These are phyloP conservation scores for Fusarium circinatum DNA, from an alignment of 2,329 filamentous ascomycete genomes.

Conservation along the genomic window DNA sequence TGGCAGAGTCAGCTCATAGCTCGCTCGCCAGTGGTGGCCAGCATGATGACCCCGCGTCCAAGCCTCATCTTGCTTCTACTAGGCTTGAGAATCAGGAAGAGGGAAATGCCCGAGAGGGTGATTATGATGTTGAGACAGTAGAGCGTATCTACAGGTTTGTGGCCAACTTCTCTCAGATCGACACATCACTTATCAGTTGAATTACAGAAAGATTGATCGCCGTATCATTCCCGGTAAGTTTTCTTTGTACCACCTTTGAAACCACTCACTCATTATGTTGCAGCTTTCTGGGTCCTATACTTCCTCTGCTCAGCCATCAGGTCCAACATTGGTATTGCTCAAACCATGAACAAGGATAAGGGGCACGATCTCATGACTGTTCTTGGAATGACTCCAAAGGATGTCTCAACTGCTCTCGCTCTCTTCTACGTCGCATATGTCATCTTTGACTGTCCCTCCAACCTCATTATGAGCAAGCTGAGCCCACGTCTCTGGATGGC, in stretches of 20 bases:
- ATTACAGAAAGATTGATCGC: slow-evolving; percentile 60
- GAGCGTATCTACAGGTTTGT: slow-evolving; percentile 61
- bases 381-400: slow-evolving; percentile 75
- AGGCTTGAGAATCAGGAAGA: slow-evolving; percentile 45
- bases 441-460: slow-evolving; percentile 87
- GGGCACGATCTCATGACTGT: slow-evolving; percentile 80
- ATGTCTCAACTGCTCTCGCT: slow-evolving; percentile 85
- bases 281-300: slow-evolving; percentile 89
- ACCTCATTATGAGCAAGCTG: slow-evolving; percentile 86
- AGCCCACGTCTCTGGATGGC: slow-evolving; percentile 93
- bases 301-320: slow-evolving; percentile 93
- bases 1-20: slow-evolving; percentile 52
- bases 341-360: slow-evolving; percentile 84
- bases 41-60: slow-evolving; percentile 32
- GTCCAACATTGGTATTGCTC: slow-evolving; percentile 91
- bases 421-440: slow-evolving; percentile 95
- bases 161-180: background rate
- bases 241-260: background rate
- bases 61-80: slow-evolving; percentile 35
- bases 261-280: slow-evolving; percentile 2
- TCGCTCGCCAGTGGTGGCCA: slow-evolving; percentile 50
- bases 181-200: background rate
- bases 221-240: slow-evolving; percentile 67
- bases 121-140: slow-evolving; percentile 62
- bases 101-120: slow-evolving; percentile 47